Evolutionary conservation across 768 basidiomycete species (phyloP).

Genomic region (Neoboletus brunneissimus): DNA sequence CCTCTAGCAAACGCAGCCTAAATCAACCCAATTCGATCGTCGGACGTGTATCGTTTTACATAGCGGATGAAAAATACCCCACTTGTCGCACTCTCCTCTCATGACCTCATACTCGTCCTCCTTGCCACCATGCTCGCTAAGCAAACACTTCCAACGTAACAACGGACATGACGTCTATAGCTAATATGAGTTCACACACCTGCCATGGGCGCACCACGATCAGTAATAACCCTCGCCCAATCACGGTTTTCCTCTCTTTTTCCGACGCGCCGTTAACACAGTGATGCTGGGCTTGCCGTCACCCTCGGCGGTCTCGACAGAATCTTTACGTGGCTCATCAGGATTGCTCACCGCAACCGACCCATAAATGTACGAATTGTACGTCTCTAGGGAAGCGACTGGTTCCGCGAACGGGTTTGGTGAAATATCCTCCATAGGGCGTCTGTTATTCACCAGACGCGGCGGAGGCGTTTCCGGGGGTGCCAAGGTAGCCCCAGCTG

Average conservation of each 20-base stretch:
- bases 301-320: constrained; percentile 7
- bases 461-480: constrained; percentile 55
- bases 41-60: background rate
- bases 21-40: constrained; percentile 3
- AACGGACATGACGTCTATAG: constrained; percentile 3
- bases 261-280: constrained; percentile 60
- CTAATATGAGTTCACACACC: constrained; percentile 3
- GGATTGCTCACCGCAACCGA: constrained; percentile 51
- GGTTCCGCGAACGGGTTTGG: constrained; percentile 71
- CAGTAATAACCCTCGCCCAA: constrained; percentile 4
- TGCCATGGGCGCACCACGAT: background rate
- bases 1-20: constrained; percentile 2
- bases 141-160: constrained; percentile 16
- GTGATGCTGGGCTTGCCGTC: constrained; percentile 39
- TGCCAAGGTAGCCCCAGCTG: constrained; percentile 30
- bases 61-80: background rate
- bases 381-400: constrained; percentile 57
- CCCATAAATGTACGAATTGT: constrained; percentile 60
- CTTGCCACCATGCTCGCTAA: background rate
- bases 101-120: constrained; percentile 1
- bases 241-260: constrained; percentile 38
- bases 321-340: constrained; percentile 27
- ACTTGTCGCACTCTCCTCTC: background rate
- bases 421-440: constrained; percentile 44
- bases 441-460: constrained; percentile 21